These are phyloP conservation scores for Fonsecaea pedrosoi DNA, from an alignment of 2,329 filamentous ascomycete species.

Conservation along the genomic window DNA sequence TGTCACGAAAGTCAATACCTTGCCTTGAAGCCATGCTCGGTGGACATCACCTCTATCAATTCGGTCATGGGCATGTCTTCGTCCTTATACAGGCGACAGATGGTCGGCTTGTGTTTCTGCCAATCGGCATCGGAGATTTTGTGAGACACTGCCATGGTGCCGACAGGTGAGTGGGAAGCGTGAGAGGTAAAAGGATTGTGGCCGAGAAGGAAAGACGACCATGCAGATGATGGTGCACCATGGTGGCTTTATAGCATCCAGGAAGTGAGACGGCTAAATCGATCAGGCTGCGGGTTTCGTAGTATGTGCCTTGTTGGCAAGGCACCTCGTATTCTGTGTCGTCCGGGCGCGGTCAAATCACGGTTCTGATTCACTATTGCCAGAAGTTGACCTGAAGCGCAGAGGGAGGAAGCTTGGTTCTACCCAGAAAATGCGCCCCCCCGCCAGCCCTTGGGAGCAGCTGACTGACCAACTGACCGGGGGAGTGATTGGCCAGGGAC, in stretches of 20 bases:
- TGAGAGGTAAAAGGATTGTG: not conserved
- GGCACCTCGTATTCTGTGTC: not conserved
- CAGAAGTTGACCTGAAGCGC: not conserved
- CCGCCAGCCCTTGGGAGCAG: not conserved
- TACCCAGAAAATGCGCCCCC: not conserved
- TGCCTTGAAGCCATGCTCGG: not conserved
- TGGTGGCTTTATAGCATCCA: not conserved
- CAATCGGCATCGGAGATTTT: conserved; percentile 4
- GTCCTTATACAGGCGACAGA: conserved; percentile 11
- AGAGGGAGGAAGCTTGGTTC: not conserved
- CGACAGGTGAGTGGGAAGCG: not conserved
- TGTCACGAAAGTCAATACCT: not conserved
- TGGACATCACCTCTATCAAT: conserved; percentile 9
- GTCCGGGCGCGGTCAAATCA: not conserved
- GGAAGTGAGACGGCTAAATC: not conserved
- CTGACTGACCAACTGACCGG: not conserved
- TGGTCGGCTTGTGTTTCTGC: conserved; percentile 5
- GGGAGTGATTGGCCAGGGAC: not conserved
- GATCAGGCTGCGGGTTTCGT: not conserved
- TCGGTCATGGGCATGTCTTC: not conserved
- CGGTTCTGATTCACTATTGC: not conserved
- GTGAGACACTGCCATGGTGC: not conserved
- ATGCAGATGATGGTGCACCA: not conserved
- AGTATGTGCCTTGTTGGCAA: not conserved
- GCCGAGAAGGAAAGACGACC: not conserved